Base-by-base conservation (phyloP, 1,284 basidiomycete species). In the Trichosporon sp. region DNA sequence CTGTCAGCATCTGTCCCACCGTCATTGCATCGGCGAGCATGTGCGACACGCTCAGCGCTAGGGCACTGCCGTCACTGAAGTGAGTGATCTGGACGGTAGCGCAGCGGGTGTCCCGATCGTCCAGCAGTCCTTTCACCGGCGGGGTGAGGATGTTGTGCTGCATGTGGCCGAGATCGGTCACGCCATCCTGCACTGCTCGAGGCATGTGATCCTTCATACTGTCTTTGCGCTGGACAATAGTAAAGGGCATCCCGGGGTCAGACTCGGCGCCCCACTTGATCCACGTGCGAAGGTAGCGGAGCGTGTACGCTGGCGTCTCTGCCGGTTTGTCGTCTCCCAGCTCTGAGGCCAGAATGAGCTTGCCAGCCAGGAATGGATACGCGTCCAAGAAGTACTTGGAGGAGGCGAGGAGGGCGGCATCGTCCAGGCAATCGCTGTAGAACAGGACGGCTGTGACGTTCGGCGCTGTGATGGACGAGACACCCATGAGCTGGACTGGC, bases 171-270 rank as follows among this genome's bases (percentile, higher is more conserved):
- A 56, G 11, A 21, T 61, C 57, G n/a, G 16, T 25, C 0, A 66
- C 56, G 21, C 57, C 37, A 2, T 49, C 33, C 19, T 56, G 29
- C 1, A 31, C 54, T 4, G 19, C 19, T 0, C 27, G 9, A 44
- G 40, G 14, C 33, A 36, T 19, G 58, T n/a, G n/a, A 25, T 14
- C 1, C 9, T n/a, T 13, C 25, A 59, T 19, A 13, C 40, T 33
- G 7, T 10, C 49, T 3, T 25, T 16, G 23, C 62, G 37, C 11
- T n/a, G 32, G 16, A 59, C 60, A 9, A 78, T 60, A 3, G 78
- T 74, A 21, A 81, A 71, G 29, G 79, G 78, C 19, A 83, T 70
- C 1, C 83, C 82, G 0, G 82, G 82, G 69, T 83, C 81, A 4
- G 52, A 10, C 2, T 49, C 56, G 1, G 21, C 40, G 0, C 82